These are phyloP conservation scores for Cadophora malorum DNA, from an alignment of 2,329 filamentous ascomycete genomes.

Conservation along the genomic window DNA sequence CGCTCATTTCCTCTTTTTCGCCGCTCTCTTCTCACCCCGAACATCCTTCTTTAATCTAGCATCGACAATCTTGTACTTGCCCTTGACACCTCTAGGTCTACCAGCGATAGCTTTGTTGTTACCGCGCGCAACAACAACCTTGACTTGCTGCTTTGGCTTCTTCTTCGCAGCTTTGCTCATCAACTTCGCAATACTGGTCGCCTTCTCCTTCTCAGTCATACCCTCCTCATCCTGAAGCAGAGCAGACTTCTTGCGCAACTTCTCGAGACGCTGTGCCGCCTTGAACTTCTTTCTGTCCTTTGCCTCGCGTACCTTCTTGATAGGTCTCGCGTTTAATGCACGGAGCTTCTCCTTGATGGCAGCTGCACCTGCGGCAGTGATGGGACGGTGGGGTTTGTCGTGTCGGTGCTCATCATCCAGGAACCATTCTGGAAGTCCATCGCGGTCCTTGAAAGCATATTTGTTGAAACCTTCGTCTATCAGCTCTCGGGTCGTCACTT, in stretches of 20 bases:
- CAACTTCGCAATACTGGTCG: conserved; percentile 79
- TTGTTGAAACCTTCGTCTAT: conserved; percentile 95
- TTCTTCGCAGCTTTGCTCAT: conserved; percentile 84
- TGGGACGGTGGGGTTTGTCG: conserved; percentile 85
- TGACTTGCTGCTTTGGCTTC: conserved; percentile 83
- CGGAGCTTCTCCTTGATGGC: conserved; percentile 96
- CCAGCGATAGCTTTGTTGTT: conserved; percentile 85
- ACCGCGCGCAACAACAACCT: conserved; percentile 87
- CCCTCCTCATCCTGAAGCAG: conserved; percentile 87
- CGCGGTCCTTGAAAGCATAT: conserved; percentile 85
- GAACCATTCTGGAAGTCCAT: conserved; percentile 97
- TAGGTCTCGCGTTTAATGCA: conserved; percentile 91
- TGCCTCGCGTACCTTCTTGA: conserved; percentile 98
- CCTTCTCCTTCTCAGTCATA: conserved; percentile 96
- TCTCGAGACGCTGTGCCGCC: conserved; percentile 88
- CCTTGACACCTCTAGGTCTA: conserved; percentile 89
- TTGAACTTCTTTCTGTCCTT: conserved; percentile 98
- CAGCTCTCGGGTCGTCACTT: conserved; percentile 79
- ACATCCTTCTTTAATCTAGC: conserved; percentile 96
- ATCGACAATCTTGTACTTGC: conserved; percentile 97
- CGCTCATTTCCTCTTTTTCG: conserved; percentile 70
- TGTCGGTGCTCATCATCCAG: conserved; percentile 88
- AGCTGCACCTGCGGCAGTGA: conserved; percentile 84
- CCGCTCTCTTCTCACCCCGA: conserved; percentile 79
- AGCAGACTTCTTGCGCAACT: conserved; percentile 96